These are phyloP conservation scores for Alternaria consortialis DNA, from an alignment of 2,329 filamentous ascomycete species.

Conservation along the genomic window DNA sequence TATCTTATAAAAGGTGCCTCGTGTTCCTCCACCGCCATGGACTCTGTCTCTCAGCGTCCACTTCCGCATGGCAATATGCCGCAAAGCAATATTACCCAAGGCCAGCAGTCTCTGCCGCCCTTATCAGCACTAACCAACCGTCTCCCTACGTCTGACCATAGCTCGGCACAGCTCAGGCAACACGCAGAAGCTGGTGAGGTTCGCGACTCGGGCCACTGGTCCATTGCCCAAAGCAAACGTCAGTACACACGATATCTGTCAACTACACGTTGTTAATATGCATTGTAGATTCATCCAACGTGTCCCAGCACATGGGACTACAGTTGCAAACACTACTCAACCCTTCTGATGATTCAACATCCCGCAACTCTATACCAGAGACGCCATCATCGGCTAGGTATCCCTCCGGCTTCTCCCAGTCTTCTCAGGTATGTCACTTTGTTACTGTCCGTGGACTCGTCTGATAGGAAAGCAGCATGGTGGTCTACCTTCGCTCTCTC, in stretches of 20 bases:
- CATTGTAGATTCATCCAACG: slow-evolving; percentile 51
- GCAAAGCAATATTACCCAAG: slow-evolving; percentile 17
- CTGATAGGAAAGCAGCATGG: slow-evolving; percentile 41
- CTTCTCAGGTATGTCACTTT: slow-evolving; percentile 34
- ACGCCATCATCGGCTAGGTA: slow-evolving; percentile 53
- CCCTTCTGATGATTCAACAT: slow-evolving; percentile 58
- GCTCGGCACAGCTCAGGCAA: slow-evolving; percentile 44
- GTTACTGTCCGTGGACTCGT: neutral
- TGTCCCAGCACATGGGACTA: slow-evolving; percentile 57
- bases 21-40: slow-evolving; percentile 34
- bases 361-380: slow-evolving; percentile 54
- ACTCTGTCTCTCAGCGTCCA: slow-evolving; percentile 41
- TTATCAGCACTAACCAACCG: slow-evolving; percentile 50
- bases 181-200: slow-evolving; percentile 58
- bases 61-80: slow-evolving; percentile 16
- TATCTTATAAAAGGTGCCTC: neutral
- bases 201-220: slow-evolving; percentile 68
- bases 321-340: slow-evolving; percentile 61
- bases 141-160: slow-evolving; percentile 45
- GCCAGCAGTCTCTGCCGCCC: slow-evolving; percentile 48
- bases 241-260: slow-evolving; percentile 27
- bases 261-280: slow-evolving; percentile 19
- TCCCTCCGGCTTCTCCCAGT: slow-evolving; percentile 39
- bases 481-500: slow-evolving; percentile 66
- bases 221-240: slow-evolving; percentile 67